Evolutionary conservation across 2,329 filamentous ascomycete species (phyloP), one percentile per base, ranked within the genome.

Genomic region (Hypoxylon sp.): DNA sequence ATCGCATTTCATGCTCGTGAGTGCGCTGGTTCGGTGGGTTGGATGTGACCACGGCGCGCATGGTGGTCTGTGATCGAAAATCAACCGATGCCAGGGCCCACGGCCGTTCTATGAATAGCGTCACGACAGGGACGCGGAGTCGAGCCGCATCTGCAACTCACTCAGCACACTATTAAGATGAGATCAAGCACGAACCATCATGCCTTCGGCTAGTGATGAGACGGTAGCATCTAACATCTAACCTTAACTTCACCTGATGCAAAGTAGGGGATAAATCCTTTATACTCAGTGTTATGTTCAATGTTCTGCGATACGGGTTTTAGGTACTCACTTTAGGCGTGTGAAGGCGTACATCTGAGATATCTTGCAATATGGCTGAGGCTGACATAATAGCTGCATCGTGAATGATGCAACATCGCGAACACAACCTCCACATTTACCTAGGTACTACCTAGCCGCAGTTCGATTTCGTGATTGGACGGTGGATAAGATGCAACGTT

Each of bases 91-190:
- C 50, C 30, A 55, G 58, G 62, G 44, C 49, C 65, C 62, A 59
- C 32, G 58, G 53, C 32, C 37, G 52, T 65, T 59, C 66, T 67
- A 68, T 70, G 61, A 67, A 70, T 68, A 70, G 66, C 60, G 53
- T 64, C 56, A 32, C 44, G 54, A 61, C 61, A 67, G 57, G 62
- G 60, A 61, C 52, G 28, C 51, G 46, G 51, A 59, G 57, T 49
- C 58, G 68, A 70, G 68, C 68, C 68, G 63, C 66, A 70, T 59
- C 64, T 62, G 56, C 52, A 67, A 56, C 39, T 55, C 39, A 56
- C 56, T 55, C 47, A 56, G 56, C 46, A 32, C 52, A 41, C 24
- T 48, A 49, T 22, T 48, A 49, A 58, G 53, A 60, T 61, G 50
- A 62, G 48, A 57, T 43, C 51, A 56, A 34, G 56, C 56, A 58